Conservation (phyloP, 2,329 filamentous ascomycete genomes). For the Colletotrichum karsti region DNA sequence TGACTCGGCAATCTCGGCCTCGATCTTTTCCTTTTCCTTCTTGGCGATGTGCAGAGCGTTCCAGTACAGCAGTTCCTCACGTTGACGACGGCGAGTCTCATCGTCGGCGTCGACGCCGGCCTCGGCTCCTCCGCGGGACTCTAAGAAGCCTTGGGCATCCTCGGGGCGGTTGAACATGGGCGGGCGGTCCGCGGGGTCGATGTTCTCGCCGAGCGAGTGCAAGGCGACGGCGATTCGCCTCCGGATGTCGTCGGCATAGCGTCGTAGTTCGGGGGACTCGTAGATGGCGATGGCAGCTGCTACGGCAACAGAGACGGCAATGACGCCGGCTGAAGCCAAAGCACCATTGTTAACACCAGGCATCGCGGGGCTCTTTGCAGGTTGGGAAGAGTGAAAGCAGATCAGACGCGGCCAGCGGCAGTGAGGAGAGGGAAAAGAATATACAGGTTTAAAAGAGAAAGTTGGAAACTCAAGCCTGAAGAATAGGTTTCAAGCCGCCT, state of each 20-base stretch:
- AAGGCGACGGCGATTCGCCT: conserved; percentile 68
- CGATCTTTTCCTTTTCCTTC: conserved; percentile 42
- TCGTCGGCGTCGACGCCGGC: conserved; percentile 69
- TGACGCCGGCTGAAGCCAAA: conserved; percentile 64
- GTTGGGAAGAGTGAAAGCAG: conserved; percentile 5
- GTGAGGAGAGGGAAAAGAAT: background rate
- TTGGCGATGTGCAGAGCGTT: conserved; percentile 64
- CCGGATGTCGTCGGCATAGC: conserved; percentile 68
- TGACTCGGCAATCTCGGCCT: conserved; percentile 28
- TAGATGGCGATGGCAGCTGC: conserved; percentile 69
- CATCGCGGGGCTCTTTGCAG: conserved; percentile 49
- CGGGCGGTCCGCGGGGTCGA: conserved; percentile 54
- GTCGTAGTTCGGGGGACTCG: conserved; percentile 70
- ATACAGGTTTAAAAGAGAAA: background rate
- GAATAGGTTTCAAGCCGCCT: conserved; percentile 9
- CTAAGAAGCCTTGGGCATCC: conserved; percentile 70
- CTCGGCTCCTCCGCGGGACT: conserved; percentile 56
- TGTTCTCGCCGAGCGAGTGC: conserved; percentile 65
- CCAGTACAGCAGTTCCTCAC: conserved; percentile 74
- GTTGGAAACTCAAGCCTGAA: background rate
- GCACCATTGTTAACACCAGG: conserved; percentile 62
- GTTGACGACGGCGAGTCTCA: conserved; percentile 66
- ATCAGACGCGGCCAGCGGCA: background rate
- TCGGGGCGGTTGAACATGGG: conserved; percentile 73
- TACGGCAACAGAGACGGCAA: conserved; percentile 65